Evolutionary conservation across 2,329 filamentous ascomycete species (phyloP).

Genomic region (Cladosporium oxysporum): DNA sequence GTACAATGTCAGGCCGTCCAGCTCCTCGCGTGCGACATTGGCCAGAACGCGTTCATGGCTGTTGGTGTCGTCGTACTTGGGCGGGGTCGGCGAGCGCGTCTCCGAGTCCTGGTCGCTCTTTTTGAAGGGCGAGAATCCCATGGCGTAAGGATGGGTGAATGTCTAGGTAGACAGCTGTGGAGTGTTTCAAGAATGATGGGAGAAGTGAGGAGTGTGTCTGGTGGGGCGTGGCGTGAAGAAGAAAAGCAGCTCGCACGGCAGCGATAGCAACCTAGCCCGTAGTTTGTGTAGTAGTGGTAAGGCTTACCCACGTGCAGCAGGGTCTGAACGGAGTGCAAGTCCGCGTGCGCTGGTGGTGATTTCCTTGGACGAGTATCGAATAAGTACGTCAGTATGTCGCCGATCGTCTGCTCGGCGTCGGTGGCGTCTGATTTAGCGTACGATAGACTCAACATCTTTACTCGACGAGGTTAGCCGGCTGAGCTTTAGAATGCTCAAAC

Average conservation of each 20-base stretch:
- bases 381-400: constrained; percentile 7
- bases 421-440: not conserved
- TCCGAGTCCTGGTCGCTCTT: not conserved
- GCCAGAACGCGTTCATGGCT: not conserved
- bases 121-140: constrained; percentile 4
- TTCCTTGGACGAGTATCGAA: not conserved
- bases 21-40: constrained; percentile 22
- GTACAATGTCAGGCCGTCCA: constrained; percentile 39
- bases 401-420: not conserved
- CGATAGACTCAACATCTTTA: not conserved
- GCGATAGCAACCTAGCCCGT: constrained; percentile 1
- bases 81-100: constrained; percentile 8
- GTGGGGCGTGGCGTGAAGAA: not conserved
- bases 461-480: not conserved
- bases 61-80: constrained; percentile 7
- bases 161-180: not conserved
- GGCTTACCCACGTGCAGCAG: constrained; percentile 12
- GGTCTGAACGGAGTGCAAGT: not conserved
- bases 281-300: constrained; percentile 11
- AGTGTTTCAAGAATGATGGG: not conserved
- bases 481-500: not conserved
- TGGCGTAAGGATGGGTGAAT: not conserved
- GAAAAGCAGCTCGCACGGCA: not conserved
- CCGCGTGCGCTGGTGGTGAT: not conserved
- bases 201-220: not conserved